A percentile compares a stretch with the other conserved stretches of the same genome.
Conservation (phyloP, 148 eudicot species). For the Fagopyrum tataricum region DNA sequence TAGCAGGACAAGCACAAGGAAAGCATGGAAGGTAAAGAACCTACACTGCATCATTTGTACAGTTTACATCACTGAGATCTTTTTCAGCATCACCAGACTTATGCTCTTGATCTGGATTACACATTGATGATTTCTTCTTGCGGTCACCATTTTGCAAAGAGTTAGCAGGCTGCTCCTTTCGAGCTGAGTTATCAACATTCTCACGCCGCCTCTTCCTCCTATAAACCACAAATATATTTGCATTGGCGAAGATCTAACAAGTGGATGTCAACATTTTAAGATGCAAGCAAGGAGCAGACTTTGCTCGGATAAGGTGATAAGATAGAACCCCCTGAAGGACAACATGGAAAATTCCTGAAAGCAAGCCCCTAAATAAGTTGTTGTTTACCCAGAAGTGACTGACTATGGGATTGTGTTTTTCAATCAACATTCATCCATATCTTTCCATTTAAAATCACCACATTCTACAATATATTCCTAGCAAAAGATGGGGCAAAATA, state of each 20-base stretch:
- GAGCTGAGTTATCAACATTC: constrained; percentile 23
- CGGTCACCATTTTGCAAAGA: constrained; percentile 14
- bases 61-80: constrained; percentile 13
- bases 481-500: background rate
- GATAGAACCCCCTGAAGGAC: background rate
- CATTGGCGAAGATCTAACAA: background rate
- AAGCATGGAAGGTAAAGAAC: constrained; percentile 9
- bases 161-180: constrained; percentile 21
- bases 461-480: background rate
- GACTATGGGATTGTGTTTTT: background rate
- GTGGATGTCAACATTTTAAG: background rate
- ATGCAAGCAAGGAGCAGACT: constrained; percentile 5
- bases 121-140: constrained; percentile 27
- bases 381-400: background rate
- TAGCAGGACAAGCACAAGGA: background rate
- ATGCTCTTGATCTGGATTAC: constrained; percentile 20
- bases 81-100: constrained; percentile 19
- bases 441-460: background rate
- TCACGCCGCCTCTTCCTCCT: constrained; percentile 54
- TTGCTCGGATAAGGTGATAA: background rate
- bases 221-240: constrained; percentile 10
- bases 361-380: background rate
- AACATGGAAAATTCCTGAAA: background rate
- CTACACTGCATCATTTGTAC: constrained; percentile 27
- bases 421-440: background rate